Percentiles rank a stretch among this genome's conserved stretches.
Evolutionary conservation across 2,329 filamentous ascomycete genomes (phyloP).

Genomic region (Colletotrichum horii): DNA sequence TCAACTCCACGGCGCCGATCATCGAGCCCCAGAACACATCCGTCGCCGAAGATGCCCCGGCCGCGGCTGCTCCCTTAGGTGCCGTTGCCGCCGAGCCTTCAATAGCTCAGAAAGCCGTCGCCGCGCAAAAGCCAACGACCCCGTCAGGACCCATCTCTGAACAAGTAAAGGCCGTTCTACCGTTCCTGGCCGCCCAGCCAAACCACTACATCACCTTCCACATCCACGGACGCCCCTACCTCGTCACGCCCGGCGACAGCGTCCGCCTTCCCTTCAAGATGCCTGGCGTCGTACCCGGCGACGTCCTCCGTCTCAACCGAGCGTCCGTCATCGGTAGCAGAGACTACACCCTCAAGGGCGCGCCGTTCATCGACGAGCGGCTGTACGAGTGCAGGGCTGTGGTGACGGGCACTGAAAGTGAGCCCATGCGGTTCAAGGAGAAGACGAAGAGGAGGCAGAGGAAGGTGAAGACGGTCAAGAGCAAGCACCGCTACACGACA

Average conservation of each 20-base stretch:
- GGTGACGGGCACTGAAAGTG: constrained; percentile 83
- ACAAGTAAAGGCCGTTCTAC: constrained; percentile 67
- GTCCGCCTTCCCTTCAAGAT: constrained; percentile 82
- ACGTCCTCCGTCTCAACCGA: constrained; percentile 86
- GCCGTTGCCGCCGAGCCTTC: neutral
- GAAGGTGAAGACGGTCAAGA: constrained; percentile 76
- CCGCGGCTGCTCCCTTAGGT: constrained; percentile 7
- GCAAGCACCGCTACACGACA: constrained; percentile 91
- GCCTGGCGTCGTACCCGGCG: constrained; percentile 77
- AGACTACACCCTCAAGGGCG: constrained; percentile 87
- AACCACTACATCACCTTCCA: constrained; percentile 80
- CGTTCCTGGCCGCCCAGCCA: constrained; percentile 74
- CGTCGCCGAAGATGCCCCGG: constrained; percentile 17
- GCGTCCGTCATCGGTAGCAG: constrained; percentile 83
- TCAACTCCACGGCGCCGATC: constrained; percentile 57
- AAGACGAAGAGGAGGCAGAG: constrained; percentile 83
- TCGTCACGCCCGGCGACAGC: constrained; percentile 77
- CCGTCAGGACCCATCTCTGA: constrained; percentile 51
- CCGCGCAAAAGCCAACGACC: neutral
- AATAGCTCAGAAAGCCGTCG: neutral
- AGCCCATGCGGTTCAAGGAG: constrained; percentile 77
- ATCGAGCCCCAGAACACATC: constrained; percentile 40
- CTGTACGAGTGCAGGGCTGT: constrained; percentile 86
- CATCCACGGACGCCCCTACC: constrained; percentile 81
- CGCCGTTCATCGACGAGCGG: constrained; percentile 81